Evolutionary conservation across 164 flowering plant genomes (phyloP), one percentile per base, ranked within the genome.

Genomic region (Vitis rotundifolia): DNA sequence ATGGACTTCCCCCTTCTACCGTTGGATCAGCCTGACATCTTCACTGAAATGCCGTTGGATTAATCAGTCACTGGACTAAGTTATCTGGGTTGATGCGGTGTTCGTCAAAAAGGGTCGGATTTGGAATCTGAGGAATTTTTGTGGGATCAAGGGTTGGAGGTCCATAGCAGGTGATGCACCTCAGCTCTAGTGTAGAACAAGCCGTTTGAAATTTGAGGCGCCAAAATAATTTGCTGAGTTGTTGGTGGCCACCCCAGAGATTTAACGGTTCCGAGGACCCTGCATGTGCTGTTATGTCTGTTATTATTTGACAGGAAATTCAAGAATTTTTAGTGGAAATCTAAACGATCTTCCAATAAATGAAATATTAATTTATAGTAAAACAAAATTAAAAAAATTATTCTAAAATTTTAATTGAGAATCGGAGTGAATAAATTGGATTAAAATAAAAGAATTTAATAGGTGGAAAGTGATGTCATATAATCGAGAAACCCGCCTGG

Each of bases 121-220:
- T 53, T 14, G 7, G 14, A n/a, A 53, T 12, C 6, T 53, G 56
- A 53, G 0, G 56, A 53, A 13, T 16, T 8, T 19, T 9, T 54
- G 12, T 2, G 37, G 11, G 8, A n/a, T 13, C 51, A 18, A 62
- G 8, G 9, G 28, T 1, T 15, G 49, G 57, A n/a, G 47, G 37
- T 58, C 49, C 22, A 64, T 15, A 14, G 56, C 12, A 56, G 3
- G 11, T 49, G 49, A 61, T 71, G 68, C 63, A 64, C 26, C 47
- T 15, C 28, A 57, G 56, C 12, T 18, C 49, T 28, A 68, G 49
- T 9, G 18, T 1, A 59, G 26, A 2, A 59, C 19, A 16, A 11
- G 4, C 31, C 19, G 4, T 73, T 73, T 54, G 53, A 67, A 63
- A 14, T 28, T 18, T 22, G 16, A 49, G 63, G 71, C 76, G 76